Conservation (phyloP, 345 rosid species). For the Syzygium jambos region DNA sequence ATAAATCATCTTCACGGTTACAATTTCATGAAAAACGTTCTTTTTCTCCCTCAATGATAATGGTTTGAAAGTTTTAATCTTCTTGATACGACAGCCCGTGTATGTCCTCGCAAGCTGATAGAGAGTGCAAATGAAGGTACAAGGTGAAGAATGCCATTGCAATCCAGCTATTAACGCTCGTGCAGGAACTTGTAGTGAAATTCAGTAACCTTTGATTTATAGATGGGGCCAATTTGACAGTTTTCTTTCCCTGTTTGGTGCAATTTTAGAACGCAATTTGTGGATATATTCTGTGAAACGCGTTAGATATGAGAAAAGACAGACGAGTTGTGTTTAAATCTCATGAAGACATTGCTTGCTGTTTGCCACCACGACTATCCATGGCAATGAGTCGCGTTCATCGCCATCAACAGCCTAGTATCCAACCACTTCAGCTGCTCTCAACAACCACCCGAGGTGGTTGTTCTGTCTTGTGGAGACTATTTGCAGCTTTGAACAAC, state of each 20-base stretch:
- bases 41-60: neutral
- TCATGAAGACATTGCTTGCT: neutral
- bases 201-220: neutral
- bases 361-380: neutral
- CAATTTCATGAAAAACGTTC: neutral
- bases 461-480: neutral
- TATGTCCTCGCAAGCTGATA: neutral
- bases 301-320: neutral
- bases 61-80: neutral
- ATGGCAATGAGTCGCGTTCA: neutral
- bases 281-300: neutral
- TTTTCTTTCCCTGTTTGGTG: neutral
- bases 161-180: neutral
- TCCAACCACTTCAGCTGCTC: neutral
- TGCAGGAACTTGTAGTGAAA: neutral
- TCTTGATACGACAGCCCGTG: neutral
- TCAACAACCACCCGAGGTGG: neutral
- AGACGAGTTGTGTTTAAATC: neutral
- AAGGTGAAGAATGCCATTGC: neutral
- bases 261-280: neutral
- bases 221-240: neutral
- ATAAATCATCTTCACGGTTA: neutral
- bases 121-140: neutral
- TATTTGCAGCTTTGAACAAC: neutral
- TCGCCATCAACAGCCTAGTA: neutral